These are phyloP conservation scores for Rhizophora mangle DNA, from an alignment of 345 rosid species.

Conservation along the genomic window DNA sequence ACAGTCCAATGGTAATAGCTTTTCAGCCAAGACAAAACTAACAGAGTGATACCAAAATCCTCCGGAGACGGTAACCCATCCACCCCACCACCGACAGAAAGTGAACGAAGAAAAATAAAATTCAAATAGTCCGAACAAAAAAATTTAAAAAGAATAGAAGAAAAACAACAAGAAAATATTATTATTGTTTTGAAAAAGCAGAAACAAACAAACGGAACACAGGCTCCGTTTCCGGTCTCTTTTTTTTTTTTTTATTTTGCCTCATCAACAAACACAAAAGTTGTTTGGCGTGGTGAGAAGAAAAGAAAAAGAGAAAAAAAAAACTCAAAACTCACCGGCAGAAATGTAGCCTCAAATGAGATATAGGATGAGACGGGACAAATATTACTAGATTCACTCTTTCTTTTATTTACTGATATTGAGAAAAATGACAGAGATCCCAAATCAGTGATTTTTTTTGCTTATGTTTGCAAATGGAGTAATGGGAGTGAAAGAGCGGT, in stretches of 20 bases:
- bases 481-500: background rate
- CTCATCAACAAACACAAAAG: conserved; percentile 1
- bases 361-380: background rate
- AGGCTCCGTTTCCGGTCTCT: conserved; percentile 4
- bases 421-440: conserved; percentile 28
- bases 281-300: background rate
- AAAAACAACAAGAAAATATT: conserved; percentile 1
- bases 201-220: conserved; percentile 10
- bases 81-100: no score
- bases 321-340: conserved; percentile 29
- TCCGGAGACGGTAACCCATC: background rate
- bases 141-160: background rate
- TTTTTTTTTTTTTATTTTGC: background rate
- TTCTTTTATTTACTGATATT: background rate
- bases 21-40: background rate
- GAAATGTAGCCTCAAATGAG: conserved; percentile 33
- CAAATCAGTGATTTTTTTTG: background rate
- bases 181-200: background rate
- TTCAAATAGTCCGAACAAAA: background rate
- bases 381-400: background rate
- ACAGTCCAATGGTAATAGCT: no score
- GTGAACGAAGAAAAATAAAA: no score
- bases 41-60: background rate
- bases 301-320: no score
- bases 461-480: background rate